phyloP scores from a whole-genome alignment of 2,329 filamentous ascomycete genomes.

The Calonectria pseudoreteaudii region DNA sequence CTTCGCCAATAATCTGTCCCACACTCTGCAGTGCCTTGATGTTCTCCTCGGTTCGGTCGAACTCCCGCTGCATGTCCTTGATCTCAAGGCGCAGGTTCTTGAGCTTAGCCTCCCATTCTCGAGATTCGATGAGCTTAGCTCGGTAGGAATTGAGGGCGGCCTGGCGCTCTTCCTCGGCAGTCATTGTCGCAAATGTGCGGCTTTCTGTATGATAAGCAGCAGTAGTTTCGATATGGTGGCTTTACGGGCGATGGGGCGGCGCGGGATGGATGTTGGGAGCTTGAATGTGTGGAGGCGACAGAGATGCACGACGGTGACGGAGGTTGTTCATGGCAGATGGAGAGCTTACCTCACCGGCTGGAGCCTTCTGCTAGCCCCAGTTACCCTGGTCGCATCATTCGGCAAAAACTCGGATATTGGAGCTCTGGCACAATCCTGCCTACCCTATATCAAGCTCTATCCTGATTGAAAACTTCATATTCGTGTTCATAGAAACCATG shows the following conservation, averaged over 20 bases:
- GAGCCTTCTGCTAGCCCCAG: conserved; percentile 50
- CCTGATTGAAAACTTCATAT: not conserved
- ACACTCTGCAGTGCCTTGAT: conserved; percentile 99
- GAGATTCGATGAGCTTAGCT: conserved; percentile 87
- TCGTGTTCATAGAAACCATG: not conserved
- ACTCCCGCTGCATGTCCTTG: conserved; percentile 94
- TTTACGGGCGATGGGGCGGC: not conserved
- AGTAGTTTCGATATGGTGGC: not conserved
- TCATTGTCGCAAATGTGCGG: conserved; percentile 52
- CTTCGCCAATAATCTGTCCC: conserved; percentile 98
- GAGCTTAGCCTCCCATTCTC: conserved; percentile 98
- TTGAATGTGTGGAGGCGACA: conserved; percentile 29
- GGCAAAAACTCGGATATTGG: conserved; percentile 49
- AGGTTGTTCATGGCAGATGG: conserved; percentile 40
- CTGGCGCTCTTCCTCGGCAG: conserved; percentile 70
- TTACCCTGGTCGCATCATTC: conserved; percentile 28
- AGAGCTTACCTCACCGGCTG: conserved; percentile 57
- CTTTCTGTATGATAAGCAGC: not conserved
- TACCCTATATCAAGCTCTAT: conserved; percentile 21
- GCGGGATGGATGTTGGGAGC: conserved; percentile 28
- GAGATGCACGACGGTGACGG: conserved; percentile 32
- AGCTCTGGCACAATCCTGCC: not conserved
- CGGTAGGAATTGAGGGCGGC: conserved; percentile 84
- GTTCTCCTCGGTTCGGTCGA: conserved; percentile 97
- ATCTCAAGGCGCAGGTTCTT: conserved; percentile 95